Conservation (phyloP, 2,329 filamentous ascomycete species). For the Epichloe brachyelytri region DNA sequence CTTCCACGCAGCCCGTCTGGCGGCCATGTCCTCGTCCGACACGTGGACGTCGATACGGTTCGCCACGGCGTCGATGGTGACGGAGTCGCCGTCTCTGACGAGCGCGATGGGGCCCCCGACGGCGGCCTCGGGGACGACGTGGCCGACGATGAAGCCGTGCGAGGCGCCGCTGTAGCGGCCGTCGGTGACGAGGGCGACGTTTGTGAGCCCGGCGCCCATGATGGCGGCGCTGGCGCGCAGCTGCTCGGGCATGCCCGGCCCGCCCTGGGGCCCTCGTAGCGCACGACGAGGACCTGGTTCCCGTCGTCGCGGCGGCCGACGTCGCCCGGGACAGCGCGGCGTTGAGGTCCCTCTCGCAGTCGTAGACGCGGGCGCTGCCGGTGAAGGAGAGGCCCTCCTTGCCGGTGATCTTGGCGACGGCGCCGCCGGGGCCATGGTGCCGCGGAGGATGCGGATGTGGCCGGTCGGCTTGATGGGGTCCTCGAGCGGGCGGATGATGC, state of each 20-base stretch:
- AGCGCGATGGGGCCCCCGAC: slow-evolving; percentile 80
- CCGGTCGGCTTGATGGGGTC: slow-evolving; percentile 68
- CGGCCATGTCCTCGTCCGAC: slow-evolving; percentile 54
- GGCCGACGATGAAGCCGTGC: slow-evolving; percentile 88
- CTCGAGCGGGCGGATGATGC: slow-evolving; percentile 72
- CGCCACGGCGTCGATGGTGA: slow-evolving; percentile 74
- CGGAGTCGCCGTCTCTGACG: slow-evolving; percentile 64
- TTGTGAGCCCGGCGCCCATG: slow-evolving; percentile 80
- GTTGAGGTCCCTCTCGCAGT: slow-evolving; percentile 74
- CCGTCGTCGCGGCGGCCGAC: slow-evolving; percentile 41
- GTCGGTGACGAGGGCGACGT: slow-evolving; percentile 85
- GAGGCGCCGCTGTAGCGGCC: slow-evolving; percentile 79
- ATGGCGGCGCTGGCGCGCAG: slow-evolving; percentile 78
- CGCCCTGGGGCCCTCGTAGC: slow-evolving; percentile 88
- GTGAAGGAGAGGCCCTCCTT: slow-evolving; percentile 80
- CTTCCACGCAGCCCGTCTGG: slow-evolving; percentile 53
- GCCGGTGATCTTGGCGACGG: slow-evolving; percentile 92
- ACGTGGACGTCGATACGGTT: slow-evolving; percentile 63
- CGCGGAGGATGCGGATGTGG: slow-evolving; percentile 77
- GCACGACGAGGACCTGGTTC: slow-evolving; percentile 78
- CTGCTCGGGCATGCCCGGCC: slow-evolving; percentile 93
- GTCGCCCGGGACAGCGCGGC: slow-evolving; percentile 57
- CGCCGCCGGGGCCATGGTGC: slow-evolving; percentile 64
- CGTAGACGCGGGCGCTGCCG: slow-evolving; percentile 70
- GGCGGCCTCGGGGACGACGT: slow-evolving; percentile 83